phyloP scores from a whole-genome alignment of 345 rosid genomes.

The Mangifera indica region DNA sequence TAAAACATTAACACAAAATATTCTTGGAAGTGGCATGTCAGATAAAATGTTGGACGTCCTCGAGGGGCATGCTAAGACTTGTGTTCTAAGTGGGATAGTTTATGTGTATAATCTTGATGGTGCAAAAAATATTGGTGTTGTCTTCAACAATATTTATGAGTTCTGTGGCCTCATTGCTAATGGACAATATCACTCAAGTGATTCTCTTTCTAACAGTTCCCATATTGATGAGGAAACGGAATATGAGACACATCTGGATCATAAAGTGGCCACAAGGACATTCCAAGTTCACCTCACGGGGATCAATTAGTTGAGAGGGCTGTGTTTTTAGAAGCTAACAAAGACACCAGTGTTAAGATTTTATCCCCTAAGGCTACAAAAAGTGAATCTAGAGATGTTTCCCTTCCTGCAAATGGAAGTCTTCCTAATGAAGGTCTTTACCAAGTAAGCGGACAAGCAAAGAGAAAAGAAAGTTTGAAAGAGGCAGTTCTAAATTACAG shows the following conservation, averaged over 20 bases:
- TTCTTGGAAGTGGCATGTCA: too few species aligned
- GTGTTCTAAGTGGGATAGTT: too few species aligned
- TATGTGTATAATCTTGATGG: too few species aligned
- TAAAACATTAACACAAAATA: too few species aligned
- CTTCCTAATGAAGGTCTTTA: slow-evolving; percentile 43
- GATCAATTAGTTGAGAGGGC: slow-evolving; percentile 37
- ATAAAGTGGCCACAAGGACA: slow-evolving; percentile 32
- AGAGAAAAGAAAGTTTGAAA: slow-evolving; percentile 55
- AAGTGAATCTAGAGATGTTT: slow-evolving; percentile 33
- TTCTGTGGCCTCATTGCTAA: too few species aligned
- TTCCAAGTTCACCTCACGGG: slow-evolving; percentile 29
- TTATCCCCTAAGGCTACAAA: slow-evolving; percentile 42
- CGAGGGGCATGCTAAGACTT: too few species aligned
- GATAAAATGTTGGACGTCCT: too few species aligned
- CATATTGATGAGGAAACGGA: slow-evolving; percentile 44
- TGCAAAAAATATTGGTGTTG: too few species aligned
- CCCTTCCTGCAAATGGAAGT: slow-evolving; percentile 42
- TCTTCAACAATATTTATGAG: too few species aligned
- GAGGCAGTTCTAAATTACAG: too few species aligned
- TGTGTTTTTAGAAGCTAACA: slow-evolving; percentile 43
- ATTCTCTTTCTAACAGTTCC: slow-evolving; percentile 45
- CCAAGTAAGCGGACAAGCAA: slow-evolving; percentile 41
- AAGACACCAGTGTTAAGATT: slow-evolving; percentile 35
- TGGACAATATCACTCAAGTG: too few species aligned
- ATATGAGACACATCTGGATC: slow-evolving; percentile 33